A percentile compares a stretch with the other conserved stretches of the same genome.
These are phyloP conservation scores for Bolboschoenoplectus hybrid DNA, from an alignment of 202 grass and related monocot genomes.

Conservation along the genomic window DNA sequence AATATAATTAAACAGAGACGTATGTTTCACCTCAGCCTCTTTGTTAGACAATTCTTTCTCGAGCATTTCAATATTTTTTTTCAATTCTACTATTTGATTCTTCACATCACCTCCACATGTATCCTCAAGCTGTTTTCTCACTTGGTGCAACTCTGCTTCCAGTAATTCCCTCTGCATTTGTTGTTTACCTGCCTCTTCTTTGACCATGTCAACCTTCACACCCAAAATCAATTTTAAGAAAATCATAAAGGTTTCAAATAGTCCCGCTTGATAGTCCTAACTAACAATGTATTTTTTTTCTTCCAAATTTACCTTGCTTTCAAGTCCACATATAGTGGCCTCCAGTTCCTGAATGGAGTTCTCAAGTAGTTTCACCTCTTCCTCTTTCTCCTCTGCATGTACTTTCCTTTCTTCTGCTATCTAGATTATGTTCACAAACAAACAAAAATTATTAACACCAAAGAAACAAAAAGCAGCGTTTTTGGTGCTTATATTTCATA, in stretches of 20 bases:
- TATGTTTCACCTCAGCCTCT: constrained; percentile 68
- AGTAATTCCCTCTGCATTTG: constrained; percentile 67
- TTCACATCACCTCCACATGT: constrained; percentile 43
- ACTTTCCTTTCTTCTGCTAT: constrained; percentile 68
- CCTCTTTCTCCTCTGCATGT: constrained; percentile 88
- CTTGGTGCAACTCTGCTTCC: constrained; percentile 80
- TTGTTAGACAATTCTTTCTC: constrained; percentile 78
- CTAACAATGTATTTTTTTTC: background rate
- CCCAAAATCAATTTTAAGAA: constrained; percentile 35
- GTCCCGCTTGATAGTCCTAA: background rate
- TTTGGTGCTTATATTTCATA: background rate
- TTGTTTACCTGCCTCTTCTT: constrained; percentile 75
- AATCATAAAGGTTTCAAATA: constrained; percentile 9
- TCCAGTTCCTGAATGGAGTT: constrained; percentile 83
- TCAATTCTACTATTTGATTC: constrained; percentile 51
- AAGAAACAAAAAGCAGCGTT: background rate
- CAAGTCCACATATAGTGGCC: constrained; percentile 76
- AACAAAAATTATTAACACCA: constrained; percentile 30
- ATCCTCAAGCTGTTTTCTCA: constrained; percentile 62
- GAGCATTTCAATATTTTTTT: constrained; percentile 71
- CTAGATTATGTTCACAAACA: constrained; percentile 47
- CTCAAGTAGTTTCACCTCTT: constrained; percentile 88
- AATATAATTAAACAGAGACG: constrained; percentile 14
- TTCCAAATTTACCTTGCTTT: constrained; percentile 65
- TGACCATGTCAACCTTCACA: constrained; percentile 68